Base-by-base conservation (phyloP, 2,329 filamentous ascomycete species). In the Stagonosporopsis rhizophila region DNA sequence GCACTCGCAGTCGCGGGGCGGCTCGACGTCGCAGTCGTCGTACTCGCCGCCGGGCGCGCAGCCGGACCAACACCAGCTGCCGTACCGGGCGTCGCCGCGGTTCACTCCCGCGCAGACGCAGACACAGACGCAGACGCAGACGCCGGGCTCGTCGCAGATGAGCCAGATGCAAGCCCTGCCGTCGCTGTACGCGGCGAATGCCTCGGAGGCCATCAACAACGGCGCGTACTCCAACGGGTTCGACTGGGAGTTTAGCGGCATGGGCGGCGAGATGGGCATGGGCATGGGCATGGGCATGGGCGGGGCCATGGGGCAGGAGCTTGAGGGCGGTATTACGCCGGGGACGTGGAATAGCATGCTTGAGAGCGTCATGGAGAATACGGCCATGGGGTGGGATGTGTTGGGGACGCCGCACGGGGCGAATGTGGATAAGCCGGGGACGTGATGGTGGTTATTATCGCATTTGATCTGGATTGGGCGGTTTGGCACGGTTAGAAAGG, bases 321-420 rank as follows among this genome's bases (percentile, higher is more conserved):
- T 61, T 4, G 64, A 60, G 1, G 63, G 66, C 9, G 72, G 70
- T 1, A 64, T 77, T 54, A 71, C 73, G 22, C 69, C 70, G 3
- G 71, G 67, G 12, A 63, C 60, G 3, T 77, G 72, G 72, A 72
- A 75, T 41, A 63, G 70, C 28, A 72, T 76, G 72, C 58, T 77
- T 6, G 71, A 77, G 51, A 73, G 60, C 30, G 72, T 75, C 14
- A 70, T 70, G 46, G 53, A 51, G n/a, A 37, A 22, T 12, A 40
- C 40, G 41, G 25, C 42, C 12, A 62, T 75, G 62, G 70, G 70
- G 7, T 76, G 73, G 74, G 70, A 73, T 41, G 39, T 38, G 20
- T 3, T 42, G 39, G 55, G 49, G n/a, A 39, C 44, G 42, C 42
- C 47, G 47, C 47, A 48, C 2, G 48, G 47, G 12, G 47, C 41